Evolutionary conservation across 306 rosid genomes (phyloP).

Genomic region (Heteromeles arbutifolia): DNA sequence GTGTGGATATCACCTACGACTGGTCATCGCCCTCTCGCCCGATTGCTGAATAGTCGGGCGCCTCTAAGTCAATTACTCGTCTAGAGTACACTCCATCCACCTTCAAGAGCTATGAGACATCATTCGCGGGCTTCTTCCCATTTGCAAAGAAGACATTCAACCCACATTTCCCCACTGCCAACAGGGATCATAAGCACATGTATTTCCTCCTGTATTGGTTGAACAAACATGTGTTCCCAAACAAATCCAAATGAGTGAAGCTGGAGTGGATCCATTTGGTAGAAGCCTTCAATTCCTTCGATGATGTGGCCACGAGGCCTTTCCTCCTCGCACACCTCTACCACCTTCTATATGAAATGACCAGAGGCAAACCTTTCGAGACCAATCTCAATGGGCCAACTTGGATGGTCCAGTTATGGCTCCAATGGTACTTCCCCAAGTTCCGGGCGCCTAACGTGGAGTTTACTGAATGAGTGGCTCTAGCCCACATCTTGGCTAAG

Average conservation of each 20-base stretch:
- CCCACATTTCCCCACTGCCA: accelerated
- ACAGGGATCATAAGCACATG: accelerated
- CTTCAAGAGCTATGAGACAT: accelerated
- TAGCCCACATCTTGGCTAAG: accelerated
- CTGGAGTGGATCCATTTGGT: too few species aligned
- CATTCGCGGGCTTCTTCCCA: accelerated
- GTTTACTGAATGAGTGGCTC: accelerated
- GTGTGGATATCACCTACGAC: accelerated
- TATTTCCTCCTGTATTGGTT: too few species aligned
- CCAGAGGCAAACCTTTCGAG: accelerated
- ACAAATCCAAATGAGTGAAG: too few species aligned
- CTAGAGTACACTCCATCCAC: accelerated
- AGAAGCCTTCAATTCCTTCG: too few species aligned
- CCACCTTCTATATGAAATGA: too few species aligned
- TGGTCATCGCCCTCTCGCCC: accelerated
- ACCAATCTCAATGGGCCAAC: too few species aligned
- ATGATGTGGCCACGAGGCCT: too few species aligned
- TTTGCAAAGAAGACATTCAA: accelerated
- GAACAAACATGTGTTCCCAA: accelerated
- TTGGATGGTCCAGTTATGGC: too few species aligned
- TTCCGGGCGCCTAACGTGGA: accelerated
- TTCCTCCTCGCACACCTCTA: too few species aligned
- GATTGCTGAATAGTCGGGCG: accelerated
- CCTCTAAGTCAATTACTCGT: too few species aligned
- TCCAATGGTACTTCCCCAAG: too few species aligned